These are phyloP conservation scores for Nicotiana tabacum DNA, from an alignment of 257 asterid species.

Conservation along the genomic window DNA sequence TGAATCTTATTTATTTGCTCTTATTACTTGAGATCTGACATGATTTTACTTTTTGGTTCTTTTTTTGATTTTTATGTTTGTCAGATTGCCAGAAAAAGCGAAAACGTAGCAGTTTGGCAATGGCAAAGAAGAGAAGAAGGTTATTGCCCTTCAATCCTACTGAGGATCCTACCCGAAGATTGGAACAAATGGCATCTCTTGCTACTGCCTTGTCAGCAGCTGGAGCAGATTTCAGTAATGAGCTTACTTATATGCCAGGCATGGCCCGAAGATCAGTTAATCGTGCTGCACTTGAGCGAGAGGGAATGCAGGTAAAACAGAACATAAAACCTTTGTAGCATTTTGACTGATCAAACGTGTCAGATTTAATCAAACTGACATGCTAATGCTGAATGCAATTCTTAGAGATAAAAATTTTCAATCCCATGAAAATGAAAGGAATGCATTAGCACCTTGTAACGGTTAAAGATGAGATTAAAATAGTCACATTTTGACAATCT, in stretches of 20 bases:
- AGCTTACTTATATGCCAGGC: constrained; percentile 60
- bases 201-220: constrained; percentile 79
- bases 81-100: constrained; percentile 56
- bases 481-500: background rate
- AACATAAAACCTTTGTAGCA: background rate
- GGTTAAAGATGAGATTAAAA: background rate
- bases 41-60: background rate
- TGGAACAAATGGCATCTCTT: constrained; percentile 88
- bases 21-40: background rate
- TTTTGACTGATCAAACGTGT: background rate
- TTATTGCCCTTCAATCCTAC: constrained; percentile 63
- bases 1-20: background rate
- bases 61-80: background rate
- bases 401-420: background rate
- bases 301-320: constrained; percentile 76
- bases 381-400: background rate
- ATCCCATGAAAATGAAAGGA: background rate
- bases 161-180: constrained; percentile 57
- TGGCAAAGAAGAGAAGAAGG: constrained; percentile 65
- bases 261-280: constrained; percentile 88
- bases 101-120: constrained; percentile 37
- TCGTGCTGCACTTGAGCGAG: constrained; percentile 54
- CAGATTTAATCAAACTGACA: background rate
- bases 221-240: constrained; percentile 59
- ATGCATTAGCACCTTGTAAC: background rate